These are phyloP conservation scores for Arthrobotrys musiformis DNA, from an alignment of 2,329 filamentous ascomycete species.

Conservation along the genomic window DNA sequence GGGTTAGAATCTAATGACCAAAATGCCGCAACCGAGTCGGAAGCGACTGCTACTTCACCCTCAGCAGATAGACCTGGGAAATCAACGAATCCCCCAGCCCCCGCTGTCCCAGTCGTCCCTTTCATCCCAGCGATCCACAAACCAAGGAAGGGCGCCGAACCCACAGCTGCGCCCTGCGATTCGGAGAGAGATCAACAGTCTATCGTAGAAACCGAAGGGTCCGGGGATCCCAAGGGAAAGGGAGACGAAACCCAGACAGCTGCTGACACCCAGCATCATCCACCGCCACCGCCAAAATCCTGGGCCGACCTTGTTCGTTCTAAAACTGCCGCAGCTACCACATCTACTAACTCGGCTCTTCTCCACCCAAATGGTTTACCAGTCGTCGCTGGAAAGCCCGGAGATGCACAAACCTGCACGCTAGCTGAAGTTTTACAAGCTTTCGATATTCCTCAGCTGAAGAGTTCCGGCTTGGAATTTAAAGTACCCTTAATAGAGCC, in stretches of 20 bases:
- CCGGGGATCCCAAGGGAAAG: slow-evolving; percentile 44
- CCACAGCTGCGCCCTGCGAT: slow-evolving; percentile 53
- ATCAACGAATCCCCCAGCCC: slow-evolving; percentile 56
- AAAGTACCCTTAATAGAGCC: slow-evolving; percentile 88
- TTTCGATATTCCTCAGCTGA: slow-evolving; percentile 69
- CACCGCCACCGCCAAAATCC: slow-evolving; percentile 61
- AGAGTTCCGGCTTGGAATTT: slow-evolving; percentile 66
- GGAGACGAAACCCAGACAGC: slow-evolving; percentile 36
- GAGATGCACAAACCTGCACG: slow-evolving; percentile 69
- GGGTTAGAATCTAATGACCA: slow-evolving; percentile 65
- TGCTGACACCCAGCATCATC: slow-evolving; percentile 57
- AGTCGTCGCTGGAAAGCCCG: slow-evolving; percentile 56
- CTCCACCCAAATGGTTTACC: slow-evolving; percentile 59
- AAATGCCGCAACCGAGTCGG: slow-evolving; percentile 62
- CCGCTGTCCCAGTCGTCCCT: slow-evolving; percentile 41
- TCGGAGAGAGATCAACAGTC: slow-evolving; percentile 1
- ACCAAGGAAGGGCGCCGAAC: slow-evolving; percentile 56
- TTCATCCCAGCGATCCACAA: slow-evolving; percentile 46
- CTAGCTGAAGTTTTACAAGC: slow-evolving; percentile 80
- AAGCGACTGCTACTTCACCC: slow-evolving; percentile 63
- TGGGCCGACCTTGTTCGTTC: slow-evolving; percentile 74
- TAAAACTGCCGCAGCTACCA: slow-evolving; percentile 59
- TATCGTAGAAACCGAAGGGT: slow-evolving; percentile 26
- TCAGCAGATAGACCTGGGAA: slow-evolving; percentile 58
- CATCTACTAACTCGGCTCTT: slow-evolving; percentile 58